Evolutionary conservation across 176 grass and related monocot genomes (phyloP).

Genomic region (Puya raimondii): DNA sequence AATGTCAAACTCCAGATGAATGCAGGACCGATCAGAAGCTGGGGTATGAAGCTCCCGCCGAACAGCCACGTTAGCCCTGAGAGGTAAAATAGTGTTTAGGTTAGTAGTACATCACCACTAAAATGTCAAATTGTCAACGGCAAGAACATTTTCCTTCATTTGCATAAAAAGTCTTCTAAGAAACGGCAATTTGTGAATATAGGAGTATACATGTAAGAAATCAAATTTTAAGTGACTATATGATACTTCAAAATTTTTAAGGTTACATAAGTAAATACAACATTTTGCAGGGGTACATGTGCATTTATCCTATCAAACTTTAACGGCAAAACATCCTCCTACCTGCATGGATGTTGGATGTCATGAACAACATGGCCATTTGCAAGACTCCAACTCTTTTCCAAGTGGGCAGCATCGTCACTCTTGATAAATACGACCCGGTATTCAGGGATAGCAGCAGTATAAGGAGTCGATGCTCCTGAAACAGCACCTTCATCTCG

Average conservation of each 20-base stretch:
- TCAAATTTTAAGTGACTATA: background rate
- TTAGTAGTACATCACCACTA: background rate
- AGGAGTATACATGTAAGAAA: background rate
- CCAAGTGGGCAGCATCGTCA: constrained; percentile 44
- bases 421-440: constrained; percentile 52
- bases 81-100: constrained; percentile 18
- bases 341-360: constrained; percentile 86
- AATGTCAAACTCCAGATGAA: constrained; percentile 92
- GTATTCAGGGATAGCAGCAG: constrained; percentile 91
- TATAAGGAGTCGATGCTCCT: constrained; percentile 52
- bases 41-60: constrained; percentile 70
- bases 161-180: background rate
- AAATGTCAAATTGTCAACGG: background rate
- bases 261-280: too few species aligned
- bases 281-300: too few species aligned
- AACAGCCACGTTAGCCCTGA: constrained; percentile 65
- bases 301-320: too few species aligned
- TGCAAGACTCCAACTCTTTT: constrained; percentile 72
- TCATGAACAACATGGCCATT: constrained; percentile 80
- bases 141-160: background rate
- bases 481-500: constrained; percentile 55
- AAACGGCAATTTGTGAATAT: background rate
- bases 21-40: constrained; percentile 86
- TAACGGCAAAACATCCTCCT: background rate
- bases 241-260: background rate